phyloP scores from a whole-genome alignment of 169 alveolate species.

The Babesia ovata region DNA sequence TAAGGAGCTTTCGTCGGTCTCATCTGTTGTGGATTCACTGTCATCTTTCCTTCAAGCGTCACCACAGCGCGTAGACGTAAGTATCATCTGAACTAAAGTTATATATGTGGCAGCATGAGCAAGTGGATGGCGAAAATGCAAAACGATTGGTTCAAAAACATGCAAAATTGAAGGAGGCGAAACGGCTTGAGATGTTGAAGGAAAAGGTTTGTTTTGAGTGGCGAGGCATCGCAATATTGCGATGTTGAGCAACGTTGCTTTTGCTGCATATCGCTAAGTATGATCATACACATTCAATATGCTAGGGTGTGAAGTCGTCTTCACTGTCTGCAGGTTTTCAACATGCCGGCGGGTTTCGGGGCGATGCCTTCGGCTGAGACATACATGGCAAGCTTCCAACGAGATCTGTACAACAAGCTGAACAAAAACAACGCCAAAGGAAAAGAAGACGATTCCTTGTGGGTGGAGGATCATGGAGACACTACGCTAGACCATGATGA shows the following conservation, averaged over 20 bases:
- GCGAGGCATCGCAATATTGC: not conserved
- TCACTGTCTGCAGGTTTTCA: conserved; percentile 36
- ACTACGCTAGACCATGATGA: conserved; percentile 39
- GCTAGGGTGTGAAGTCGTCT: too few relatives aligned
- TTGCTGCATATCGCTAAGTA: not conserved
- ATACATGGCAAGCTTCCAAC: conserved; percentile 60
- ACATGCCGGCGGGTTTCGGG: conserved; percentile 43
- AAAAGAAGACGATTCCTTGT: conserved; percentile 31
- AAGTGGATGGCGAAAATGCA: conserved; percentile 43
- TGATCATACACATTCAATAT: too few relatives aligned
- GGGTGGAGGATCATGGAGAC: conserved; percentile 61
- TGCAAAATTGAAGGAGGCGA: conserved; percentile 36
- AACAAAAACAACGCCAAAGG: not conserved
- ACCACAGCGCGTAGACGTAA: conserved; percentile 31
- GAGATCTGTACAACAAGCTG: conserved; percentile 56
- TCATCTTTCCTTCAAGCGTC: conserved; percentile 13
- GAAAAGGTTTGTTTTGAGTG: conserved; percentile 41
- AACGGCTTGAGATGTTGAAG: conserved; percentile 35
- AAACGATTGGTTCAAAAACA: conserved; percentile 22
- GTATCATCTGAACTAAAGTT: not conserved
- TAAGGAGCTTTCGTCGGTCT: conserved; percentile 52
- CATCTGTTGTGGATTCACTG: conserved; percentile 24
- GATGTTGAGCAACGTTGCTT: not conserved
- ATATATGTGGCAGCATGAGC: conserved; percentile 13
- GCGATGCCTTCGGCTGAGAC: conserved; percentile 25